phyloP scores from a whole-genome alignment of 768 basidiomycete species.

The Russula sp. region DNA sequence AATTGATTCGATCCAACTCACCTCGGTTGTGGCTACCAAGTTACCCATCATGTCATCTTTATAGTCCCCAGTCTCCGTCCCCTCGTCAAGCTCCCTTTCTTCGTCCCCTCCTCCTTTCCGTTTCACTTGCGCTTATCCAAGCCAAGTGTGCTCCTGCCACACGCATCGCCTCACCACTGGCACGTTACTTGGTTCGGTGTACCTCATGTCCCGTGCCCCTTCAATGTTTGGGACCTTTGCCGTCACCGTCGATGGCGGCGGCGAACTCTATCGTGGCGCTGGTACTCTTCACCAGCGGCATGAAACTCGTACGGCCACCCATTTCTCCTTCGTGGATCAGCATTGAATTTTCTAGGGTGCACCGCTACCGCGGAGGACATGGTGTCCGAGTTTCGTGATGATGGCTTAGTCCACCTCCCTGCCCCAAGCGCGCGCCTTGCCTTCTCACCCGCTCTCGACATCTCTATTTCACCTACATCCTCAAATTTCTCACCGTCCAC shows the following conservation, averaged over 20 bases:
- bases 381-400: slow-evolving; percentile 9
- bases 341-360: not conserved
- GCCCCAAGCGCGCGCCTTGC: slow-evolving; percentile 15
- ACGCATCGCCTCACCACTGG: not conserved
- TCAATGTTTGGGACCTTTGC: slow-evolving; percentile 21
- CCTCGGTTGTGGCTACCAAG: slow-evolving; percentile 24
- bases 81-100: not conserved
- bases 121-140: not conserved
- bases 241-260: slow-evolving; percentile 9
- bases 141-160: not conserved
- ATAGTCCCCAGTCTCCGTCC: slow-evolving; percentile 20
- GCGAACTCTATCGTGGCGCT: slow-evolving; percentile 2
- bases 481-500: slow-evolving; percentile 22
- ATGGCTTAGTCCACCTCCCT: slow-evolving; percentile 10
- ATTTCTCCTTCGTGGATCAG: not conserved
- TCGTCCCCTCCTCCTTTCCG: slow-evolving; percentile 7
- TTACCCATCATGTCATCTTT: slow-evolving; percentile 22
- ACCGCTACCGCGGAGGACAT: slow-evolving; percentile 3
- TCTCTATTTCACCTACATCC: slow-evolving; percentile 20
- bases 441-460: slow-evolving; percentile 19
- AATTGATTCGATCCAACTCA: slow-evolving; percentile 24
- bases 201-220: slow-evolving; percentile 14
- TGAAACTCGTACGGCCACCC: not conserved
- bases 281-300: slow-evolving; percentile 10
- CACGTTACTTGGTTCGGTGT: not conserved